phyloP scores from a whole-genome alignment of 2,329 filamentous ascomycete genomes.

The Aspergillus bombycis region DNA sequence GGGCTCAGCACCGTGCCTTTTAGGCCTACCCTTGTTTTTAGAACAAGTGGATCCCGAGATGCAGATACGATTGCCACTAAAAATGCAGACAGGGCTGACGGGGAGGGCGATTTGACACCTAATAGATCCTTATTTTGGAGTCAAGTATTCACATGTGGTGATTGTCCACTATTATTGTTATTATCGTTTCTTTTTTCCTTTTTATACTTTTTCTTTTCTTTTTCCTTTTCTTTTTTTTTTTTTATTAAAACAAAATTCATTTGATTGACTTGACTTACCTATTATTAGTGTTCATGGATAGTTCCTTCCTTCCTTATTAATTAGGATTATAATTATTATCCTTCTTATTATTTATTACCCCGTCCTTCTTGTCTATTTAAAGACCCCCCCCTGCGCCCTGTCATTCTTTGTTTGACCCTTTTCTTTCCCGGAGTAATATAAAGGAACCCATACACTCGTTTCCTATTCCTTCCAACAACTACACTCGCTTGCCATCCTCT shows the following conservation, averaged over 20 bases:
- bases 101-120: slow-evolving; percentile 1
- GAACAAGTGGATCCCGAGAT: slow-evolving; percentile 3
- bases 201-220: not conserved
- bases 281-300: not conserved
- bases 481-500: slow-evolving; percentile 10
- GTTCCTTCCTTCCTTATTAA: not conserved
- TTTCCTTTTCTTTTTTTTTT: not conserved
- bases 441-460: slow-evolving; percentile 18
- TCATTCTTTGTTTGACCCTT: slow-evolving; percentile 17
- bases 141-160: slow-evolving; percentile 2
- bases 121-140: not conserved
- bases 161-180: not conserved
- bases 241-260: not conserved
- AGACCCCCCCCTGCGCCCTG: slow-evolving; percentile 19
- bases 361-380: slow-evolving; percentile 21
- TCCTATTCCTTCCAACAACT: slow-evolving; percentile 6
- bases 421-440: slow-evolving; percentile 19
- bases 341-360: slow-evolving; percentile 13
- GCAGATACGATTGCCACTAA: slow-evolving; percentile 12
- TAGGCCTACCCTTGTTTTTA: not conserved
- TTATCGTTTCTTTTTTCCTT: not conserved
- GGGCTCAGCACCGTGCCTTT: not conserved
- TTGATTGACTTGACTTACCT: not conserved
- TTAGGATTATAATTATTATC: not conserved
- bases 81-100: slow-evolving; percentile 8